These are phyloP conservation scores for Phytophthora tentaculata DNA, from an alignment of 352 stramenopile species.

Conservation along the genomic window DNA sequence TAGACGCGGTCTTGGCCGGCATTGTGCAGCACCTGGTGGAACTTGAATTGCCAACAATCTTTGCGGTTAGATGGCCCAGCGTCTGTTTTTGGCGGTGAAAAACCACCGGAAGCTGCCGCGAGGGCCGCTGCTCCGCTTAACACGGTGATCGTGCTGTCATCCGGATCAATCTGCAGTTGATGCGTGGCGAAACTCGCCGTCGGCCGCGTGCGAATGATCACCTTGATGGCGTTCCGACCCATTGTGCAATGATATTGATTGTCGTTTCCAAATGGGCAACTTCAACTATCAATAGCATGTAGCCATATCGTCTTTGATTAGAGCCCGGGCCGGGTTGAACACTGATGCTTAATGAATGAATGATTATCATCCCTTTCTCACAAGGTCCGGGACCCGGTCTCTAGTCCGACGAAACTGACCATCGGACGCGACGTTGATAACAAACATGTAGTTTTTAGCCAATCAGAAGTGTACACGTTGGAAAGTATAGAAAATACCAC, in stretches of 20 bases:
- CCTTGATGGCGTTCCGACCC: constrained; percentile 73
- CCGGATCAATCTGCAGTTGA: constrained; percentile 82
- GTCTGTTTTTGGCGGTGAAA: constrained; percentile 35
- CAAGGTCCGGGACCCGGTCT: too few species aligned
- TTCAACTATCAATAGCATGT: constrained; percentile 9
- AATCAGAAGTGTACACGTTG: too few species aligned
- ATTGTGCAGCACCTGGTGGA: constrained; percentile 94
- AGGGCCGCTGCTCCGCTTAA: constrained; percentile 31
- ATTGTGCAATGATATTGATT: too few species aligned
- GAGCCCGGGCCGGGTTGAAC: too few species aligned
- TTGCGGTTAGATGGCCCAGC: constrained; percentile 72
- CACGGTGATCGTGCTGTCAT: constrained; percentile 80
- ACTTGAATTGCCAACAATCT: constrained; percentile 91
- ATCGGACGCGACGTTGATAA: too few species aligned
- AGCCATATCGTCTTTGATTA: background rate
- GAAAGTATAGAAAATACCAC: too few species aligned
- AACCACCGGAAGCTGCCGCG: constrained; percentile 17
- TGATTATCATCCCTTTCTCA: too few species aligned
- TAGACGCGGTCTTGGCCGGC: constrained; percentile 91
- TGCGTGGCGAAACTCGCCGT: constrained; percentile 77
- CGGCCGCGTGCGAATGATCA: constrained; percentile 86
- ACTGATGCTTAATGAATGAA: too few species aligned
- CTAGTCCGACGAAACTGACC: too few species aligned
- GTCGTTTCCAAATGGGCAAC: background rate
- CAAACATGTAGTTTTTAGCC: too few species aligned